Percentiles rank a stretch among this genome's conserved stretches.
These are phyloP conservation scores for Mycena olivaceomarginata DNA, from an alignment of 768 basidiomycete genomes.

Conservation along the genomic window DNA sequence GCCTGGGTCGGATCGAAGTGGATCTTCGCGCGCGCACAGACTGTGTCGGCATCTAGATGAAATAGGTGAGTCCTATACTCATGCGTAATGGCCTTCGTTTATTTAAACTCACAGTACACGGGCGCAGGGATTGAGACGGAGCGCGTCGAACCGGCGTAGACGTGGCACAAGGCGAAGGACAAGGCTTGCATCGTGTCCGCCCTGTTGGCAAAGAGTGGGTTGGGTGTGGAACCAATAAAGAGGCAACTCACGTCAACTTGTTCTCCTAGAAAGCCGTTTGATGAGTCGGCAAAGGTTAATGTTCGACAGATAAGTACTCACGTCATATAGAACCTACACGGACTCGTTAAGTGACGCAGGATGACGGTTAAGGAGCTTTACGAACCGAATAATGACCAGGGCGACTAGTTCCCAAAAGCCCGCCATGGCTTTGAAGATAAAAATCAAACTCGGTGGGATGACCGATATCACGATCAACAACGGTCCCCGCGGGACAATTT, in stretches of 20 bases:
- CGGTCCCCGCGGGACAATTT: slow-evolving; percentile 87
- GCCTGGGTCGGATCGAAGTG: slow-evolving; percentile 74
- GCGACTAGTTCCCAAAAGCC: slow-evolving; percentile 83
- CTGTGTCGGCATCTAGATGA: slow-evolving; percentile 82
- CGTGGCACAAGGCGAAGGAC: slow-evolving; percentile 85
- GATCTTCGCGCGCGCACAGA: slow-evolving; percentile 79
- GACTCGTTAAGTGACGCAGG: background rate
- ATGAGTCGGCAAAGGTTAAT: background rate
- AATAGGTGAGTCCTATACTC: background rate
- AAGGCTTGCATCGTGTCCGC: slow-evolving; percentile 82
- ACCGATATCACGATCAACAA: slow-evolving; percentile 82
- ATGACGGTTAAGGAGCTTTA: slow-evolving; percentile 34
- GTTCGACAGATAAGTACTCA: slow-evolving; percentile 47
- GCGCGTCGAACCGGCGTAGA: slow-evolving; percentile 88
- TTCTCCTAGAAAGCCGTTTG: slow-evolving; percentile 63
- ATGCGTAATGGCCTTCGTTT: background rate
- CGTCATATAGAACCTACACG: slow-evolving; percentile 63
- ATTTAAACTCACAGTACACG: slow-evolving; percentile 79
- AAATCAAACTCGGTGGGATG: slow-evolving; percentile 87
- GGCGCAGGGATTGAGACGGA: slow-evolving; percentile 92
- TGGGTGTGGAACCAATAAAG: background rate
- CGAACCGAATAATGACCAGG: slow-evolving; percentile 68
- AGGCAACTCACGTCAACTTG: slow-evolving; percentile 69
- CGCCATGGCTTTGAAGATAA: slow-evolving; percentile 87
- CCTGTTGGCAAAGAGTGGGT: slow-evolving; percentile 53